Evolutionary conservation across 2,329 filamentous ascomycete genomes (phyloP).

Genomic region (Colletotrichum musicola): DNA sequence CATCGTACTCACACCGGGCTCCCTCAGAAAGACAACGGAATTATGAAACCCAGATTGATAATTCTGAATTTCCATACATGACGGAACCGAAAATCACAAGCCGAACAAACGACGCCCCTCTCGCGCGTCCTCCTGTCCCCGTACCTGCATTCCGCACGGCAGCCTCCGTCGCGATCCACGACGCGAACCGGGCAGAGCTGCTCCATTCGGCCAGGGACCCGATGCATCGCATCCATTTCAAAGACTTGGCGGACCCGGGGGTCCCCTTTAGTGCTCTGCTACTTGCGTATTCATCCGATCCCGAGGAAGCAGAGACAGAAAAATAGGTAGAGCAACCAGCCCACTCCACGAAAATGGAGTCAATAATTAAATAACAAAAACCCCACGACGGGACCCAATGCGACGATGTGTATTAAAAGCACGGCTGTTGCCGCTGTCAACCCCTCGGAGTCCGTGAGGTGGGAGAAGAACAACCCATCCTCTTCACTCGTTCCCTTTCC

Average conservation of each 20-base stretch:
- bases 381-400: slow-evolving; percentile 10
- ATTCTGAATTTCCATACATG: neutral
- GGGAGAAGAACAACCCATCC: neutral
- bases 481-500: neutral
- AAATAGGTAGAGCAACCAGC: neutral
- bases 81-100: neutral
- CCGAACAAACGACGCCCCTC: neutral
- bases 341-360: slow-evolving; percentile 28
- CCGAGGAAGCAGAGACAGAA: neutral
- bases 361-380: neutral
- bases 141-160: slow-evolving; percentile 8
- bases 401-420: slow-evolving; percentile 15
- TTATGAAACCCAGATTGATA: neutral
- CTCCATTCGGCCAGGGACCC: slow-evolving; percentile 30
- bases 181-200: slow-evolving; percentile 17
- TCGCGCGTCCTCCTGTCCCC: neutral
- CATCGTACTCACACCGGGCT: neutral
- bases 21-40: neutral
- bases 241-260: slow-evolving; percentile 19
- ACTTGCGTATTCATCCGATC: neutral
- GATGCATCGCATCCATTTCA: slow-evolving; percentile 27
- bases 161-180: slow-evolving; percentile 19
- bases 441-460: neutral
- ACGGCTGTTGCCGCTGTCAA: neutral
- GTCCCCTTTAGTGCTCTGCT: neutral